Base-by-base conservation (phyloP, 2,329 filamentous ascomycete genomes). In the Xylariaceae sp. region DNA sequence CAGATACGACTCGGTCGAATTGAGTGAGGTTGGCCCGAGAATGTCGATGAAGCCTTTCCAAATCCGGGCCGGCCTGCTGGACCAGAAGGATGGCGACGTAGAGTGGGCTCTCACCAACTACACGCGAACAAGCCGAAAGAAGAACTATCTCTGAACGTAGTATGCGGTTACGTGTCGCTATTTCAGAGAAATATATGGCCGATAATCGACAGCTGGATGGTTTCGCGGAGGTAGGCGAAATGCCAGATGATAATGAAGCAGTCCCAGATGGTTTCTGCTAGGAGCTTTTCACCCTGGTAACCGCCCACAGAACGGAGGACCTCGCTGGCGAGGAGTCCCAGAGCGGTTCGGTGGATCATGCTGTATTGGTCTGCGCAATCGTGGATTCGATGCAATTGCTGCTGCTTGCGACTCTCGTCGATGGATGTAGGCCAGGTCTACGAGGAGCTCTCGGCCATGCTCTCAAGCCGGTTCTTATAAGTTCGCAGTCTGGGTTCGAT, bases 11-110 rank as follows among this genome's bases (percentile, higher is more conserved):
- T 90, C 88, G 60, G 90, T 97, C 2, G 92, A 96, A 74, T 76
- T 96, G 67, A 88, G 89, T 11, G 92, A 96, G 73, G 91, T 96
- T 54, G 92, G 93, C 0, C 94, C 94, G 1, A 82, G 94, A 59
- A 96, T 97, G 90, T 96, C 92, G n/a, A 94, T 97, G 91, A 82
- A 91, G 66, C 79, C 92, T 56, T 99, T 97, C 71, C 91, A 97
- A 77, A 96, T 99, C 62, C 83, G 92, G 51, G 88, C 88, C 56
- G 93, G 94, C 13, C 96, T 93, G 3, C 78, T 97, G 61, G 94
- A 97, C 72, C 96, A 92, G 70, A 95, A 95, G 74, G 90, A 95
- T 66, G 93, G 93, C 3, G 94, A 99, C 75, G 86, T 95, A 3
- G 94, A 99, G 76, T 99, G 94, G 94, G 89, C 94, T 64, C 80